phyloP scores from a whole-genome alignment of 1,284 basidiomycete species.

The Caloboletus inedulis region DNA sequence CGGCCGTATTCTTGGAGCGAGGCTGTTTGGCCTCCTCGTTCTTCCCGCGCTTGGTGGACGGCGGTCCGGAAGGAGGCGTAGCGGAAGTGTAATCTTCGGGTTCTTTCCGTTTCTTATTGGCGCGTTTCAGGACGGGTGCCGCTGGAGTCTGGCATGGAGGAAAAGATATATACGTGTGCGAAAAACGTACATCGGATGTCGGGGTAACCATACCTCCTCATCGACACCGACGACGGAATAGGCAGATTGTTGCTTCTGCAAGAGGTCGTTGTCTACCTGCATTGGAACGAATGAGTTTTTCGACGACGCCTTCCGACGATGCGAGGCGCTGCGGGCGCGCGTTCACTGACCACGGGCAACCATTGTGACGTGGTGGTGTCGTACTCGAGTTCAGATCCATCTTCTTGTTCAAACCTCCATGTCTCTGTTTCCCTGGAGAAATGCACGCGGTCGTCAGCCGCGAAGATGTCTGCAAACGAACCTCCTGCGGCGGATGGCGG shows the following conservation, averaged over 20 bases:
- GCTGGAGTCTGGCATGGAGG: slow-evolving; percentile 64
- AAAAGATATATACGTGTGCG: slow-evolving; percentile 21
- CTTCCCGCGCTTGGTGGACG: slow-evolving; percentile 64
- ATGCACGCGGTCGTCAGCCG: slow-evolving; percentile 74
- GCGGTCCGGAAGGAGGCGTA: slow-evolving; percentile 43
- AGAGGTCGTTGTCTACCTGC: slow-evolving; percentile 76
- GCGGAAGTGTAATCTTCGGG: slow-evolving; percentile 72
- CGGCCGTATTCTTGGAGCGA: slow-evolving; percentile 86
- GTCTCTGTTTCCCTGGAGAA: slow-evolving; percentile 73
- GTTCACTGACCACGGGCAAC: slow-evolving; percentile 71
- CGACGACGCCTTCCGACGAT: slow-evolving; percentile 1
- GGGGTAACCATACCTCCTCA: slow-evolving; percentile 66
- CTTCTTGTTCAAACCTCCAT: slow-evolving; percentile 88
- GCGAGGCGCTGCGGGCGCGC: background rate
- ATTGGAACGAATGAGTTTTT: slow-evolving; percentile 3
- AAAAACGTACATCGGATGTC: slow-evolving; percentile 21
- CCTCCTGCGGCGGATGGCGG: slow-evolving; percentile 48
- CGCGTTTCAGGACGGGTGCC: slow-evolving; percentile 74
- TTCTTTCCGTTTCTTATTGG: slow-evolving; percentile 80
- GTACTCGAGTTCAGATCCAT: slow-evolving; percentile 89
- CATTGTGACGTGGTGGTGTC: slow-evolving; percentile 70
- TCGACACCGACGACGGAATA: slow-evolving; percentile 90
- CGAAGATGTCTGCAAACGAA: slow-evolving; percentile 60
- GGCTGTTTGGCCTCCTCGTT: slow-evolving; percentile 45
- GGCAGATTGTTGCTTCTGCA: slow-evolving; percentile 87